These are phyloP conservation scores for Monosporascus sp. DNA, from an alignment of 2,329 filamentous ascomycete genomes.

Conservation along the genomic window DNA sequence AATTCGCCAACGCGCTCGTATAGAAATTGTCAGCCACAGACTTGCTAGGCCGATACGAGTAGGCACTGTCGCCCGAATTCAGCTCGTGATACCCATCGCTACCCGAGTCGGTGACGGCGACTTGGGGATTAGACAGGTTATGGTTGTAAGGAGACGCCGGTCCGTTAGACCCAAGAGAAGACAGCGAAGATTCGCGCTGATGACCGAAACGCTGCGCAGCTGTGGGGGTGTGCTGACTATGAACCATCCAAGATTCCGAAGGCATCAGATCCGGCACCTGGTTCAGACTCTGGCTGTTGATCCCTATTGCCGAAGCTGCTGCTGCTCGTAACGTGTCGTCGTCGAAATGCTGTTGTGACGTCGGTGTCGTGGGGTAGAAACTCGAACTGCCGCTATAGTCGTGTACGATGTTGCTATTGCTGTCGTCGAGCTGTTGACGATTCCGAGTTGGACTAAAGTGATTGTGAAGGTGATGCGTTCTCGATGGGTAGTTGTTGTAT, in stretches of 20 bases:
- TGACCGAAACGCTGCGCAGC: constrained; percentile 36
- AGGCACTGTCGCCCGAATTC: constrained; percentile 30
- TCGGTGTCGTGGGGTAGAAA: constrained; percentile 4
- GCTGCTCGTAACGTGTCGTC: constrained; percentile 11
- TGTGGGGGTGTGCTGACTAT: constrained; percentile 21
- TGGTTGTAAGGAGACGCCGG: constrained; percentile 53
- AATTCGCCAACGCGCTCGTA: constrained; percentile 24
- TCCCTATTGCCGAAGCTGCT: background rate
- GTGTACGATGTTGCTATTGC: constrained; percentile 9
- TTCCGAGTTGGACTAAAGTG: background rate
- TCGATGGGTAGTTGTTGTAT: constrained; percentile 20
- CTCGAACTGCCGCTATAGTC: background rate
- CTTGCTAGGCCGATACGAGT: constrained; percentile 45
- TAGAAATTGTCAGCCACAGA: constrained; percentile 34
- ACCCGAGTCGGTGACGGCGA: constrained; percentile 45
- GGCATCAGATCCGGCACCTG: constrained; percentile 27
- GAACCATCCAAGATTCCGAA: constrained; percentile 25
- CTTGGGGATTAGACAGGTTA: constrained; percentile 52
- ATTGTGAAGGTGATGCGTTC: constrained; percentile 16
- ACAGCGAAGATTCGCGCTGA: constrained; percentile 56
- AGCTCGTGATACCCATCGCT: constrained; percentile 42
- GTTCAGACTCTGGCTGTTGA: constrained; percentile 16
- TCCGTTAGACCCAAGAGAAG: constrained; percentile 54
- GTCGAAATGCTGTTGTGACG: constrained; percentile 16
- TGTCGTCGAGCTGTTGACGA: constrained; percentile 13